Evolutionary conservation across 2,329 filamentous ascomycete genomes (phyloP).

Genomic region (Ophiostoma australiae): DNA sequence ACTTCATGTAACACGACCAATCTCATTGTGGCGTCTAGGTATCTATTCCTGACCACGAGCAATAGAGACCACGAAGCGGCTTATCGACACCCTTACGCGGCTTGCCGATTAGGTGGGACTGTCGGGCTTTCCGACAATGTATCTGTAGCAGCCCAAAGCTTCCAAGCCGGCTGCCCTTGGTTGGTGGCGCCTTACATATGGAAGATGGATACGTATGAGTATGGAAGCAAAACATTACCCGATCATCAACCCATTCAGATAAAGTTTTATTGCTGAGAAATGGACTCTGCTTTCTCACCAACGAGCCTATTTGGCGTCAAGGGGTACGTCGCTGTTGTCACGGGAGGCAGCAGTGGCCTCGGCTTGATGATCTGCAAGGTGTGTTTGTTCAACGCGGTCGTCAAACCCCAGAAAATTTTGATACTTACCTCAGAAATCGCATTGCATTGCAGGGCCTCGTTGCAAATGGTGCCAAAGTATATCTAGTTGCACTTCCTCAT

Average conservation of each 20-base stretch:
- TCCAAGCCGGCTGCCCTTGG: too few species aligned
- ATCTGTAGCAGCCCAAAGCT: neutral
- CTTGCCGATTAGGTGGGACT: too few species aligned
- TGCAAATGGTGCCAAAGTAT: constrained; percentile 63
- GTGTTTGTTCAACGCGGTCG: neutral
- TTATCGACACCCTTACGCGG: neutral
- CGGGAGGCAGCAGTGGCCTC: constrained; percentile 34
- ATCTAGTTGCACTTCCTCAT: constrained; percentile 61
- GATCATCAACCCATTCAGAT: too few species aligned
- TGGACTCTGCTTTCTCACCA: constrained; percentile 13
- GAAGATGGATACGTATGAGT: neutral
- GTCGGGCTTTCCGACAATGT: neutral
- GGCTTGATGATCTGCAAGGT: constrained; percentile 33
- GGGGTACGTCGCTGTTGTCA: constrained; percentile 35
- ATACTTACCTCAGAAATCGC: neutral
- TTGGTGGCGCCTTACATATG: too few species aligned
- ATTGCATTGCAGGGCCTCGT: constrained; percentile 40
- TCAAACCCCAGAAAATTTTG: too few species aligned
- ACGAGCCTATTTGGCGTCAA: constrained; percentile 28
- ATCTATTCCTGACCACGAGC: too few species aligned
- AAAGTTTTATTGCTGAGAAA: neutral
- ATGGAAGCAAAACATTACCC: neutral
- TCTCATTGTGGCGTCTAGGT: too few species aligned
- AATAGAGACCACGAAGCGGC: too few species aligned
- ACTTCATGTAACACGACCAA: too few species aligned